Conservation (phyloP, 1,284 basidiomycete species). For the Malassezia slooffiae region DNA sequence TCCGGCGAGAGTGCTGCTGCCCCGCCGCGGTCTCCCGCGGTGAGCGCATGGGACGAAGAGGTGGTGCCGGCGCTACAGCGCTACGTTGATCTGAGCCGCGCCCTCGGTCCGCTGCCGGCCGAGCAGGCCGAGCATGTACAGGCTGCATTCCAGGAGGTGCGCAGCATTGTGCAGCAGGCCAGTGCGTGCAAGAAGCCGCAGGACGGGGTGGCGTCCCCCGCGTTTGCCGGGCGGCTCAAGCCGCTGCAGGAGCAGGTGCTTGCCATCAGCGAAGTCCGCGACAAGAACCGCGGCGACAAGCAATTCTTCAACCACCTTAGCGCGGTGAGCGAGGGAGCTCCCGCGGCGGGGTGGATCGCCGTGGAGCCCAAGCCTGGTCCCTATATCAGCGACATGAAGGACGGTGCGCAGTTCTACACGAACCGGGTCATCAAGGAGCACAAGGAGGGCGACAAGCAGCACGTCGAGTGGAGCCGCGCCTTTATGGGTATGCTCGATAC, state of each 20-base stretch:
- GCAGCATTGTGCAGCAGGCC: constrained; percentile 59
- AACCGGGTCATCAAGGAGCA: constrained; percentile 84
- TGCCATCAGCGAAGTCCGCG: constrained; percentile 66
- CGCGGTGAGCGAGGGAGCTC: constrained; percentile 68
- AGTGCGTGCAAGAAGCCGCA: constrained; percentile 60
- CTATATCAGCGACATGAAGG: constrained; percentile 73
- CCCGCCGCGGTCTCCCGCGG: no score
- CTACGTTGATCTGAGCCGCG: constrained; percentile 63
- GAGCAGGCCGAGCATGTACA: constrained; percentile 10
- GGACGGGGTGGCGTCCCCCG: constrained; percentile 55
- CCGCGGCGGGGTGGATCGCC: constrained; percentile 83
- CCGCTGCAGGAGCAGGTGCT: constrained; percentile 67
- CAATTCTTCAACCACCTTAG: constrained; percentile 74
- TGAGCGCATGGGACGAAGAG: constrained; percentile 63
- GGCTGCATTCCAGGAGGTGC: constrained; percentile 58
- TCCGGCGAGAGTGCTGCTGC: constrained; percentile 35
- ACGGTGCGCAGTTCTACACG: constrained; percentile 77
- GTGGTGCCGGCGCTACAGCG: constrained; percentile 64
- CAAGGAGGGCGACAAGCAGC: constrained; percentile 77
- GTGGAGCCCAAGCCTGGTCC: constrained; percentile 69
- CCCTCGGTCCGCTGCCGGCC: constrained; percentile 62
- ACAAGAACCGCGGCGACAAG: constrained; percentile 67
- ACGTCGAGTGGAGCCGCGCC: constrained; percentile 74
- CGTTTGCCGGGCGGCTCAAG: constrained; percentile 57
- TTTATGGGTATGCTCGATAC: constrained; percentile 66